A percentile compares a stretch with the other conserved stretches of the same genome.
These are phyloP conservation scores for Ceratopteris richardii DNA, from an alignment of 75 land plant species.

Conservation along the genomic window DNA sequence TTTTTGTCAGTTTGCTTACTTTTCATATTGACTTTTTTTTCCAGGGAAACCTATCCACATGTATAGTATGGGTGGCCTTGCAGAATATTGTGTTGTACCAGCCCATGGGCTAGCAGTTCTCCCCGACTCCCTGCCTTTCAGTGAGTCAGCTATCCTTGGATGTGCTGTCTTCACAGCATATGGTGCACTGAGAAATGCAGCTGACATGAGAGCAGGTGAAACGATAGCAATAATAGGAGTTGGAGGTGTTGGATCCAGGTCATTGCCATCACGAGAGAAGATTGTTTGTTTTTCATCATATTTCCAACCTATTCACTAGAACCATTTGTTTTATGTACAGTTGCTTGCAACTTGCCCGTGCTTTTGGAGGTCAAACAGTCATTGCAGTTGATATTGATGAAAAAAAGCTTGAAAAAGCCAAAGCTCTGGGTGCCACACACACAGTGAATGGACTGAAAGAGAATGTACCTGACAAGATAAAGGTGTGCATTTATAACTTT, in stretches of 20 bases:
- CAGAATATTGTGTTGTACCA: constrained; percentile 96
- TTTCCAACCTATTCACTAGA: background rate
- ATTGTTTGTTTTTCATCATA: background rate
- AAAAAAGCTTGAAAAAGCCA: constrained; percentile 78
- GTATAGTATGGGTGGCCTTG: constrained; percentile 99
- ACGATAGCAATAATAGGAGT: constrained; percentile 86
- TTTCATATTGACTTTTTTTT: too few species aligned
- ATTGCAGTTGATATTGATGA: constrained; percentile 94
- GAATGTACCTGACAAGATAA: constrained; percentile 64
- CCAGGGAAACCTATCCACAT: constrained; percentile 86
- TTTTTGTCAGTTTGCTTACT: too few species aligned
- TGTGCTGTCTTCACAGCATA: constrained; percentile 98
- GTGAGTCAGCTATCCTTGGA: constrained; percentile 89
- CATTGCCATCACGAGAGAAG: too few species aligned
- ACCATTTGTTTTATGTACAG: constrained; percentile 32
- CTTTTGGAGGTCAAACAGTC: constrained; percentile 82
- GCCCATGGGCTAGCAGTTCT: constrained; percentile 62
- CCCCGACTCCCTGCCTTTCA: constrained; percentile 68
- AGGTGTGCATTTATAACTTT: constrained; percentile 22
- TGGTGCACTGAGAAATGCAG: constrained; percentile 95
- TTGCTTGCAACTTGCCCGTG: constrained; percentile 88
- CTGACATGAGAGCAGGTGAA: constrained; percentile 89
- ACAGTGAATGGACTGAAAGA: constrained; percentile 66
- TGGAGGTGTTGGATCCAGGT: constrained; percentile 99
- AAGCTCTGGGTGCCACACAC: constrained; percentile 80